Percentiles rank a stretch among this genome's conserved stretches.
Evolutionary conservation across 352 stramenopile species (phyloP).

Genomic region (Globisporangium mamillatum): DNA sequence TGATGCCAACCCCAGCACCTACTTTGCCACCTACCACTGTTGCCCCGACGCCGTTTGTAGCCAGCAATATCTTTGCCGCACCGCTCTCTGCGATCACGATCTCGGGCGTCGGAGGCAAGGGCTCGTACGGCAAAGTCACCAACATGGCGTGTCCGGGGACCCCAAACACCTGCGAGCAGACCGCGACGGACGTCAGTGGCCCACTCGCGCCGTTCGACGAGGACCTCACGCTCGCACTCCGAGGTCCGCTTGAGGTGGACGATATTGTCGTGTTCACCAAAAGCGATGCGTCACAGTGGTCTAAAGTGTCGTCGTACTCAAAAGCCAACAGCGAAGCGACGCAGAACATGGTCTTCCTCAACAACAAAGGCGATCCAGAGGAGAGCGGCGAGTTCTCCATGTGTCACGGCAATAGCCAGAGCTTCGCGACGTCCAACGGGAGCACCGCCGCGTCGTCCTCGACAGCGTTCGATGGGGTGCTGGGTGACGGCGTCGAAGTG

Average conservation of each 20-base stretch:
- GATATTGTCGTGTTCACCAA: slow-evolving; percentile 38
- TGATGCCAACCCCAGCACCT: slow-evolving; percentile 2
- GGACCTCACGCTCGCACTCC: slow-evolving; percentile 41
- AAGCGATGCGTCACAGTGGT: slow-evolving; percentile 14
- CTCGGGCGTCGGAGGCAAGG: slow-evolving; percentile 27
- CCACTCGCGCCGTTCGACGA: slow-evolving; percentile 41
- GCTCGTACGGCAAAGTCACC: slow-evolving; percentile 33
- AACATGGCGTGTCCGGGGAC: slow-evolving; percentile 24
- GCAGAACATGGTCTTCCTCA: slow-evolving; percentile 53
- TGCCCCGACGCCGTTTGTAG: neutral
- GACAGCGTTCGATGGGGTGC: slow-evolving; percentile 24
- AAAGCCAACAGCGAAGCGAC: slow-evolving; percentile 10
- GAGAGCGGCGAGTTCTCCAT: slow-evolving; percentile 37
- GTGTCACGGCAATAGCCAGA: slow-evolving; percentile 43
- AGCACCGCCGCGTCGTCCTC: slow-evolving; percentile 11
- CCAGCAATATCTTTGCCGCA: slow-evolving; percentile 3
- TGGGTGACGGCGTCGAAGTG: slow-evolving; percentile 36
- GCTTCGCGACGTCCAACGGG: slow-evolving; percentile 37
- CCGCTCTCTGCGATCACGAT: slow-evolving; percentile 21
- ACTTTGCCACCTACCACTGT: neutral
- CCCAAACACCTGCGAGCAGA: slow-evolving; percentile 18
- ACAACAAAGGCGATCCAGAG: slow-evolving; percentile 39
- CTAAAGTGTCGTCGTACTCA: slow-evolving; percentile 31
- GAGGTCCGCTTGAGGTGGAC: slow-evolving; percentile 39
- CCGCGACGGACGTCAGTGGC: slow-evolving; percentile 21